Conservation (phyloP, 352 stramenopile genomes). For the Phytopythium kandeliae region DNA sequence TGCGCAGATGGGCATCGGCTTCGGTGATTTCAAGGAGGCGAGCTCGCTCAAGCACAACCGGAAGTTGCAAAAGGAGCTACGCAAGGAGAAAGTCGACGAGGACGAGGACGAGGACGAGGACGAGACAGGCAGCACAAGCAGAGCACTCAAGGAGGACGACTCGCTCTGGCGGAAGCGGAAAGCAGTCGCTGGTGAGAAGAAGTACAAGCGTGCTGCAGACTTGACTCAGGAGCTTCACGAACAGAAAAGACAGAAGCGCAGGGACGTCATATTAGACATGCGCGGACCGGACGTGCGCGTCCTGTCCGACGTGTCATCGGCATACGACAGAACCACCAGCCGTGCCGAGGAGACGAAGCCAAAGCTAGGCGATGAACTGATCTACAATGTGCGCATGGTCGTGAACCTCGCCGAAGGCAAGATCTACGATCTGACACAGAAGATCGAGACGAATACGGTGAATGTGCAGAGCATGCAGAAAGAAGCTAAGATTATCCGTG, state of each 20-base stretch:
- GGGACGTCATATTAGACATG: constrained; percentile 86
- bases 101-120: constrained; percentile 24
- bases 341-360: constrained; percentile 40
- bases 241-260: constrained; percentile 47
- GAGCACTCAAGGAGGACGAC: constrained; percentile 56
- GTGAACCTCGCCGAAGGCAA: constrained; percentile 79
- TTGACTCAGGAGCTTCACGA: constrained; percentile 41
- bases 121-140: no score
- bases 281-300: constrained; percentile 77
- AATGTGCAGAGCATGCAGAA: constrained; percentile 52
- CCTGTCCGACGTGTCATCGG: constrained; percentile 54
- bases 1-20: constrained; percentile 91
- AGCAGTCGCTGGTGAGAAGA: constrained; percentile 20
- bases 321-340: constrained; percentile 47
- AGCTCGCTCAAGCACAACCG: constrained; percentile 90
- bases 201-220: constrained; percentile 66
- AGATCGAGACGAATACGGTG: constrained; percentile 45
- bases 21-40: constrained; percentile 91
- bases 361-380: constrained; percentile 87
- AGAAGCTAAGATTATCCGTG: constrained; percentile 55
- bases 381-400: constrained; percentile 89
- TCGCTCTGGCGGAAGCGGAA: constrained; percentile 81
- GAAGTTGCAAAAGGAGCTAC: constrained; percentile 89
- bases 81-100: constrained; percentile 59
- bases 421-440: constrained; percentile 73